Evolutionary conservation across 1,139 yeast genomes (phyloP).

Genomic region (Yamadazyma songkhlaensis): DNA sequence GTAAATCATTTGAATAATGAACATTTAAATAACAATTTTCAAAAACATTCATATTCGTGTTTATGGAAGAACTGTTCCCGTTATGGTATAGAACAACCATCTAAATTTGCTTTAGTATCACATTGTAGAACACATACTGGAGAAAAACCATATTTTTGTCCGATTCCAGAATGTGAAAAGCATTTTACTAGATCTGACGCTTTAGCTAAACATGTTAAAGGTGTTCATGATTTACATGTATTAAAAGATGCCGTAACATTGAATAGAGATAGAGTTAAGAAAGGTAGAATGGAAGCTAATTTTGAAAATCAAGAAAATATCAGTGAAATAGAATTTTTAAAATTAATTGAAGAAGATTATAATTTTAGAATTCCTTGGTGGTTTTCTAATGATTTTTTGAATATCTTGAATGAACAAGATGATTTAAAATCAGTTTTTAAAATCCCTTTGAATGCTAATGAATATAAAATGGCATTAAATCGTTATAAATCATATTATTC

Average conservation of each 20-base stretch:
- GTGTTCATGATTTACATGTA: slow-evolving; percentile 54
- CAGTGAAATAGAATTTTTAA: slow-evolving; percentile 28
- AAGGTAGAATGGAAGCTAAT: slow-evolving; percentile 20
- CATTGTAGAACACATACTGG: slow-evolving; percentile 69
- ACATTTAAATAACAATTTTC: slow-evolving; percentile 26
- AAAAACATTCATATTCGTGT: slow-evolving; percentile 53
- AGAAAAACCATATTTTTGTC: slow-evolving; percentile 65
- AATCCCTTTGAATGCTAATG: slow-evolving; percentile 34
- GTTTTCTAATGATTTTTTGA: slow-evolving; percentile 32
- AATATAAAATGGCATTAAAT: slow-evolving; percentile 33
- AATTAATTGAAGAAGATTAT: slow-evolving; percentile 31
- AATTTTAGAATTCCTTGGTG: slow-evolving; percentile 44
- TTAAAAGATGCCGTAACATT: slow-evolving; percentile 33
- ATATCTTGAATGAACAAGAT: slow-evolving; percentile 18
- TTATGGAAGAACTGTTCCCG: slow-evolving; percentile 63
- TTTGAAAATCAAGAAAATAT: slow-evolving; percentile 18
- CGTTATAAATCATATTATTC: slow-evolving; percentile 23
- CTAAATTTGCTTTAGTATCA: slow-evolving; percentile 56
- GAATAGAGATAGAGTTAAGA: slow-evolving; percentile 23
- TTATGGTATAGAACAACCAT: slow-evolving; percentile 53
- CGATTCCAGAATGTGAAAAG: slow-evolving; percentile 67
- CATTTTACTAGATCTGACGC: slow-evolving; percentile 61
- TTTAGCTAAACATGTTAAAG: slow-evolving; percentile 59
- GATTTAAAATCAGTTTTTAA: slow-evolving; percentile 18
- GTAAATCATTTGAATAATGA: slow-evolving; percentile 31